Conservation (phyloP, 441 rosid species). For the Aleurites moluccanus region DNA sequence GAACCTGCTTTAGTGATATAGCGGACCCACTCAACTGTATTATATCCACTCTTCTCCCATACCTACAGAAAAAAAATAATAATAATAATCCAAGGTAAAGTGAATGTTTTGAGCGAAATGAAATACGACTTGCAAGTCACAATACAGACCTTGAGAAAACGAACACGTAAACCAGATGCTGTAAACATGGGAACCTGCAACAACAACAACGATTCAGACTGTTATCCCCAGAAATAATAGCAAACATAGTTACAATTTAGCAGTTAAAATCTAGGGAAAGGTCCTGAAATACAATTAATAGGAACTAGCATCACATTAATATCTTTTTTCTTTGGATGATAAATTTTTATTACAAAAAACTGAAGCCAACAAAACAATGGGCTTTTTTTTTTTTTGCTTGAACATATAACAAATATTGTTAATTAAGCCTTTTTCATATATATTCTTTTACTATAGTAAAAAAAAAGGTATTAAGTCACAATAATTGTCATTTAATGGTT, state of each 20-base stretch:
- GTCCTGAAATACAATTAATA: not conserved
- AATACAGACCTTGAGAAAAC: constrained; percentile 80
- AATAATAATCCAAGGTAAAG: constrained; percentile 9
- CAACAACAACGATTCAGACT: constrained; percentile 11
- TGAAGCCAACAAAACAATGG: no score
- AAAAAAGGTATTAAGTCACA: not conserved
- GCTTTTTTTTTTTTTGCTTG: no score
- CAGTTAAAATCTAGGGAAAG: not conserved
- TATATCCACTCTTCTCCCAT: constrained; percentile 99
- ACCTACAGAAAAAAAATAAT: constrained; percentile 56
- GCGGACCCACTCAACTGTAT: constrained; percentile 98
- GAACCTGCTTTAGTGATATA: constrained; percentile 98
- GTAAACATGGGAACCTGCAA: constrained; percentile 98
- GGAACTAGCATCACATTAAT: no score
- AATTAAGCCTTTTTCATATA: no score
- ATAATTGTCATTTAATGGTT: not conserved
- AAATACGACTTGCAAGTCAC: constrained; percentile 1
- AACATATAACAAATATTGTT: no score
- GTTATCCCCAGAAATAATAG: not conserved
- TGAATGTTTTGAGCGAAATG: not conserved
- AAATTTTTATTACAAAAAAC: no score
- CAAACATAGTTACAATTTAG: not conserved
- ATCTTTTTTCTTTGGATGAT: no score
- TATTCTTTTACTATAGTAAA: not conserved
- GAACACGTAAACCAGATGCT: constrained; percentile 96